Base-by-base conservation (phyloP, 305 asterid species). In the Rubia occidens region DNA sequence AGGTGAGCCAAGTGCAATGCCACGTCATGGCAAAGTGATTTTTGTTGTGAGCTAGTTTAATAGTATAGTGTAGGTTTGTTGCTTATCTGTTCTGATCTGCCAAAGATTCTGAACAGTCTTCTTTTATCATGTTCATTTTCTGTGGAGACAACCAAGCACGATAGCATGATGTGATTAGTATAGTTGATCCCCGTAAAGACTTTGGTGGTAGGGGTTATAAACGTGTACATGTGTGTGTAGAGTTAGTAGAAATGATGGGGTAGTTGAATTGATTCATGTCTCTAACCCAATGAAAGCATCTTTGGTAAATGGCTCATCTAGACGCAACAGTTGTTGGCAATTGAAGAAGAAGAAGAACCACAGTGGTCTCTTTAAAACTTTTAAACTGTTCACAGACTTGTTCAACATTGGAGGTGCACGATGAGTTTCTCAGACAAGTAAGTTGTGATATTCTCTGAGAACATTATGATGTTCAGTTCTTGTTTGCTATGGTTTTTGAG, bases 361-460 rank as follows among this genome's bases (percentile, higher is more conserved):
- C 60, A 73, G 11, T 7, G 62, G 69, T 49, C 42, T 39, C 63
- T n/a, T 39, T n/a, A 53, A 68, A 43, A 51, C 7, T 45, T 61
- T 47, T 55, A 8, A 29, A 56, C 63, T 26, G 62, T 58, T 75
- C 67, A 42, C 20, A 69, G 71, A 29, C 63, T 43, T 47, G 49
- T 65, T 70, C 71, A 11, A 53, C 43, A 35, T 8, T 58, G 79
- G 69, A 75, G 67, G 71, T 65, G 78, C 78, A 69, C 51, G 61
- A 55, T 64, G 67, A 56, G 13, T 70, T 74, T 74, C 70, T 68
- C 47, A 15, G 44, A 43, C 78, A 64, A 69, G 71, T 75, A 70
- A 64, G 71, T 64, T n/a, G 54, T 62, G 66, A 42, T n/a, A 62
- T 20, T 69, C 63, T 67, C 63, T 21, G 44, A 60, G 71, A 61